Percentiles rank a stretch among this genome's conserved stretches.
These are phyloP conservation scores for Polytolypa hystricis DNA, from an alignment of 2,329 filamentous ascomycete species.

Conservation along the genomic window DNA sequence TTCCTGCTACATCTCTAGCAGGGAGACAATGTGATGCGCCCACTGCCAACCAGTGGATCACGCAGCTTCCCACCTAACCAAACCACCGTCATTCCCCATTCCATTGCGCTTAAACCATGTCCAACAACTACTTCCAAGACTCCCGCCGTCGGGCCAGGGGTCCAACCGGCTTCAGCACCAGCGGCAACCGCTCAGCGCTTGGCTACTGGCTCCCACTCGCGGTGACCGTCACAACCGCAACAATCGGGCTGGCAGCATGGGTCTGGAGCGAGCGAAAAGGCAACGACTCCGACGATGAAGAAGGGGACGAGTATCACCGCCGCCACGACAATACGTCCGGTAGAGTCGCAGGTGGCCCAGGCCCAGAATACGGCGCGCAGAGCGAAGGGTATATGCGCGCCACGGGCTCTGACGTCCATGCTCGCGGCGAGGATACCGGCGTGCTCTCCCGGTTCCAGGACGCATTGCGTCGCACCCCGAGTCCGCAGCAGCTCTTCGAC, in stretches of 20 bases:
- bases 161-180: constrained; percentile 31
- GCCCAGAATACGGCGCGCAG: constrained; percentile 11
- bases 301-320: constrained; percentile 38
- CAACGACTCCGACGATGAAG: constrained; percentile 56
- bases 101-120: constrained; percentile 21
- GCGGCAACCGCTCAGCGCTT: constrained; percentile 30
- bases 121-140: constrained; percentile 27
- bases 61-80: constrained; percentile 3
- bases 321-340: constrained; percentile 16
- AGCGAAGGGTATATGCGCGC: constrained; percentile 23
- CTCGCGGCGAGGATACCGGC: constrained; percentile 40
- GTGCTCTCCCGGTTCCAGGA: constrained; percentile 71
- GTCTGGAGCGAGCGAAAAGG: constrained; percentile 81
- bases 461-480: constrained; percentile 69
- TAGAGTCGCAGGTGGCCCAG: constrained; percentile 16
- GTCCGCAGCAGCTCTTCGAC: constrained; percentile 80
- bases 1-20: constrained; percentile 10
- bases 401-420: constrained; percentile 23
- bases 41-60: not conserved
- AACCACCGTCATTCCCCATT: not conserved
- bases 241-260: constrained; percentile 79
- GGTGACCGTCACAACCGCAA: constrained; percentile 77
- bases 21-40: constrained; percentile 23
- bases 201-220: constrained; percentile 82
- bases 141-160: constrained; percentile 27